phyloP scores from a whole-genome alignment of 2,329 filamentous ascomycete genomes.

The Epicoccum sorghinum region DNA sequence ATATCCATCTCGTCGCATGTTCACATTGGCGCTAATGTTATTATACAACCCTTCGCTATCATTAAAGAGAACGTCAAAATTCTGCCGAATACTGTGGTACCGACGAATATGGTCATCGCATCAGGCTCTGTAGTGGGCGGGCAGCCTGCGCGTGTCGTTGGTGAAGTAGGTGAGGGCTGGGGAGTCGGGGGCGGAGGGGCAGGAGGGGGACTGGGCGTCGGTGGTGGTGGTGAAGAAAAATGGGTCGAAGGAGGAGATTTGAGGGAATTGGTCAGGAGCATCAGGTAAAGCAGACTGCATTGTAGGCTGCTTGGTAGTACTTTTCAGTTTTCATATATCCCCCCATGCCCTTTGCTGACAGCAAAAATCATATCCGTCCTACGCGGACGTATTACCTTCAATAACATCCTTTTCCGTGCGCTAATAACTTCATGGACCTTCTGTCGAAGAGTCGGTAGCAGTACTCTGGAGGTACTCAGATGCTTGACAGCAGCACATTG shows the following conservation, averaged over 20 bases:
- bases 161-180: slow-evolving; percentile 60
- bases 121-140: slow-evolving; percentile 87
- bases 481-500: slow-evolving; percentile 25
- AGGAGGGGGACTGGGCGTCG: slow-evolving; percentile 43
- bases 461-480: background rate
- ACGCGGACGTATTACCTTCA: too few species aligned
- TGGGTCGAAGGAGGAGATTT: slow-evolving; percentile 59
- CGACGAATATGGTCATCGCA: slow-evolving; percentile 87
- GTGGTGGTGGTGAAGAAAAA: slow-evolving; percentile 51
- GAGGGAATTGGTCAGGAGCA: slow-evolving; percentile 55
- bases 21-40: slow-evolving; percentile 77
- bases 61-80: slow-evolving; percentile 93
- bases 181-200: slow-evolving; percentile 49
- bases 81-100: slow-evolving; percentile 81
- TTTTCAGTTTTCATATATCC: too few species aligned
- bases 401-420: too few species aligned
- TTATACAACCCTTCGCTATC: slow-evolving; percentile 84
- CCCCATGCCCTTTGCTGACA: too few species aligned
- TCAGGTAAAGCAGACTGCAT: slow-evolving; percentile 32
- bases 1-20: slow-evolving; percentile 85
- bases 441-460: too few species aligned
- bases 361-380: too few species aligned
- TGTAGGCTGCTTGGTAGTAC: background rate
- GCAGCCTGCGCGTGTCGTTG: slow-evolving; percentile 54
- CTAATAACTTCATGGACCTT: too few species aligned